phyloP scores from a whole-genome alignment of 306 rosid species.

The Inga laurina region DNA sequence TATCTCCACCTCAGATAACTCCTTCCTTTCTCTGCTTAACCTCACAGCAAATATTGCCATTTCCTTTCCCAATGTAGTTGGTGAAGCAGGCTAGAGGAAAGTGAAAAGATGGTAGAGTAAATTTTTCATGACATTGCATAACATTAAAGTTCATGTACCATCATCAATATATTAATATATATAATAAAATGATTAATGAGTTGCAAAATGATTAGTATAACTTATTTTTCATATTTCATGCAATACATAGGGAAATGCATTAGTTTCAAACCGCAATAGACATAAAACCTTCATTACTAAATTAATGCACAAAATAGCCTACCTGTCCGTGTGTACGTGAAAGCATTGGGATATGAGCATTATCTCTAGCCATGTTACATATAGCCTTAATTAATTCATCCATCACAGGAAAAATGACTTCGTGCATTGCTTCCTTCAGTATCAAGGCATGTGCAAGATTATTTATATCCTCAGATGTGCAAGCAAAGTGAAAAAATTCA shows the following conservation, averaged over 20 bases:
- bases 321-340: constrained; percentile 97
- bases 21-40: constrained; percentile 71
- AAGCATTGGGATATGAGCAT: constrained; percentile 78
- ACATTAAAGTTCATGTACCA: neutral
- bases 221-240: neutral
- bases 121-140: neutral
- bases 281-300: constrained; percentile 9
- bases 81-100: constrained; percentile 80
- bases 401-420: constrained; percentile 70
- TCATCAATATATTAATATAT: neutral
- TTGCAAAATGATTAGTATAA: neutral
- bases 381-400: constrained; percentile 61
- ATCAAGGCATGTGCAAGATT: constrained; percentile 89
- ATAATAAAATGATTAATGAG: neutral
- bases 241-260: neutral
- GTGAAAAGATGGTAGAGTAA: neutral
- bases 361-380: constrained; percentile 62
- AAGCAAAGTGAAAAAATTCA: constrained; percentile 89
- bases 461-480: constrained; percentile 93
- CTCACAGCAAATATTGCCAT: constrained; percentile 87
- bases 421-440: constrained; percentile 69
- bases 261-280: constrained; percentile 7
- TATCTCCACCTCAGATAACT: constrained; percentile 62
- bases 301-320: constrained; percentile 26
- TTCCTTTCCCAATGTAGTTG: constrained; percentile 96